Conservation (phyloP, 2,329 filamentous ascomycete species). For the Ceratocystis ficicola region DNA sequence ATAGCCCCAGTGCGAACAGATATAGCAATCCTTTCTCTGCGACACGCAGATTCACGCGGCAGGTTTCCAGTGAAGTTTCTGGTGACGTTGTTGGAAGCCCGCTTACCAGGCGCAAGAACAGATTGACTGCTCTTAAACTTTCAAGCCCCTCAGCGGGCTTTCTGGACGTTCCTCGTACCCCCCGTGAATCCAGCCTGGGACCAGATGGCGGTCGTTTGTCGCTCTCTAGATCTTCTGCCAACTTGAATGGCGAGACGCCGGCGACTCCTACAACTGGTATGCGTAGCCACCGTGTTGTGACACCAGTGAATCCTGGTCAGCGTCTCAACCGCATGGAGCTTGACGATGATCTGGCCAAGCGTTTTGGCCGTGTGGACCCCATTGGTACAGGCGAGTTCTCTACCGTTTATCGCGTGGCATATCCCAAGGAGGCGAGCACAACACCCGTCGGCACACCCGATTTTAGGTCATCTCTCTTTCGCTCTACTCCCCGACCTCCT, state of each 20-base stretch:
- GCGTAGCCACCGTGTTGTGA: constrained; percentile 39
- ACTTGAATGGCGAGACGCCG: constrained; percentile 34
- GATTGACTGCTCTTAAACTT: constrained; percentile 19
- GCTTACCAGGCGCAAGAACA: constrained; percentile 16
- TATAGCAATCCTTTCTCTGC: constrained; percentile 34
- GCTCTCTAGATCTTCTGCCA: constrained; percentile 50
- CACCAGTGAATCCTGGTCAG: constrained; percentile 52
- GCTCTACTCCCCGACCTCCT: constrained; percentile 39
- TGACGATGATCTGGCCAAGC: constrained; percentile 58
- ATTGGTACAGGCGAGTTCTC: constrained; percentile 89
- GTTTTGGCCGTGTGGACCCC: constrained; percentile 70
- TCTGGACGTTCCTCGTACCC: constrained; percentile 53
- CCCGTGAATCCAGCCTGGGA: constrained; percentile 59
- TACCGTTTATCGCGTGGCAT: constrained; percentile 68
- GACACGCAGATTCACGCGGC: constrained; percentile 27
- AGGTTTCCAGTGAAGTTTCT: constrained; percentile 26
- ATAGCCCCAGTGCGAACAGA: constrained; percentile 39
- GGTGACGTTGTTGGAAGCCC: constrained; percentile 13
- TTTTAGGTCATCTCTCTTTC: constrained; percentile 34
- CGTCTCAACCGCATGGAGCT: constrained; percentile 52
- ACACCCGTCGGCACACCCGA: constrained; percentile 18
- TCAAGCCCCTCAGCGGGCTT: constrained; percentile 16
- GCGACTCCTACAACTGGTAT: constrained; percentile 65
- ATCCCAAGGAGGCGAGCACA: constrained; percentile 25
- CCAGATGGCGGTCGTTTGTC: constrained; percentile 73